phyloP scores from a whole-genome alignment of 2,329 filamentous ascomycete genomes.

The Beauveria australis region DNA sequence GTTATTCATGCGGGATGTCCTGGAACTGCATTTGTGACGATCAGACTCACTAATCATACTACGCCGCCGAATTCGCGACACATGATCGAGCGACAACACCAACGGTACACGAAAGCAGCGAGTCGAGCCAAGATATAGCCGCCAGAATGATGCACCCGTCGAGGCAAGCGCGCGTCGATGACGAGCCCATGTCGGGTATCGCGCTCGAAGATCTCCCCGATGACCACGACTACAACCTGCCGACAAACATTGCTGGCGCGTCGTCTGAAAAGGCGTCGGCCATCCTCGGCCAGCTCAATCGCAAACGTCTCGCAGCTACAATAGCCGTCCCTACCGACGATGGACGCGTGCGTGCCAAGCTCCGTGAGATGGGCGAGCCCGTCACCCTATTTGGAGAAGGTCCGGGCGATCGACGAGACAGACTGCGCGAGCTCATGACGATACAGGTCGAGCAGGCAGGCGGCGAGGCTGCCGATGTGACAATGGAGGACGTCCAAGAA shows the following conservation, averaged over 20 bases:
- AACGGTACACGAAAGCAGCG: not conserved
- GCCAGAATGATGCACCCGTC: conserved; percentile 70
- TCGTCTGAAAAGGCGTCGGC: conserved; percentile 77
- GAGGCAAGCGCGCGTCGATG: conserved; percentile 89
- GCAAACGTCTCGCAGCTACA: conserved; percentile 79
- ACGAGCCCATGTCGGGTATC: conserved; percentile 50
- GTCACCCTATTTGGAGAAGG: conserved; percentile 93
- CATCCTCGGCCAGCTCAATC: conserved; percentile 79
- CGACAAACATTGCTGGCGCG: conserved; percentile 54
- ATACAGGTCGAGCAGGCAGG: conserved; percentile 58
- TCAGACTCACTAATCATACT: not conserved
- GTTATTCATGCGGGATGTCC: not conserved
- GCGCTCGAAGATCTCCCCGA: conserved; percentile 44
- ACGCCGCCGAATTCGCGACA: not conserved
- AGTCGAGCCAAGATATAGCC: not conserved
- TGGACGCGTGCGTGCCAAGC: conserved; percentile 67
- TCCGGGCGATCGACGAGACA: conserved; percentile 74
- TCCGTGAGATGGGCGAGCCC: conserved; percentile 85
- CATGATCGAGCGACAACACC: not conserved
- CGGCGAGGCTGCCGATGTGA: conserved; percentile 48
- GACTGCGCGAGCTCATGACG: conserved; percentile 72
- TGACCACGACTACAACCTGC: conserved; percentile 81
- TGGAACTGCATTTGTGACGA: not conserved
- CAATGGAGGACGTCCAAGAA: conserved; percentile 50
- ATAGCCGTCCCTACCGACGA: conserved; percentile 94